Evolutionary conservation across 2,329 filamentous ascomycete species (phyloP), one percentile per base, ranked within the genome.

Genomic region (Apiospora koreana): DNA sequence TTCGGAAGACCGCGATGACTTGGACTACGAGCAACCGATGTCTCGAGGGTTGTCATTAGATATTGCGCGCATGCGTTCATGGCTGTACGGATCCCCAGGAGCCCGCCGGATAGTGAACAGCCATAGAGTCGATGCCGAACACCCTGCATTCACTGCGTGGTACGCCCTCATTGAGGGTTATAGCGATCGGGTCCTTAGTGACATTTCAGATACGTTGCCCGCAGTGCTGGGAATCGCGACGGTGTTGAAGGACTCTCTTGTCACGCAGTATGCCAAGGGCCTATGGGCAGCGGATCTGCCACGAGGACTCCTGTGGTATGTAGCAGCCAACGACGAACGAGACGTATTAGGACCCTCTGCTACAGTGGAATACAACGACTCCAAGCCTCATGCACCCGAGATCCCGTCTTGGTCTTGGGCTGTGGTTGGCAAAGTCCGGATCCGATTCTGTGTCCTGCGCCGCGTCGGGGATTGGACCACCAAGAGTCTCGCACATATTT

Each of bases 321-420:
- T 75, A 12, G 72, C 71, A 21, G 62, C 67, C 45, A 75, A 76
- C 50, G 74, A 75, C 18, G 5, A 54, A 1, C 72, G 75, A 2
- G 18, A 67, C 4, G 70, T 73, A 9, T 2, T 14, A 2, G n/a
- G 3, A 12, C 7, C 3, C 1, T 3, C 48, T 23, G 6, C 31
- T 3, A 31, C 7, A 2, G 3, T 3, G 1, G 2, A 2, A 1
- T 0, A 41, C 8, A 31, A 14, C 3, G 18, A 4, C 31, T 2
- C 1, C 12, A 18, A 10, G 0, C 3, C 0, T 18, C 38, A 31
- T 0, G n/a, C 16, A 4, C 14, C 43, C 12, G 18, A 23, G 2
- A 38, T 67, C 23, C 75, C 74, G 1, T 72, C 72, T 0, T 76
- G 75, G 75, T 73, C 73, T n/a, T 76, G 74, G 75, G 71, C 71